phyloP scores from a whole-genome alignment of 2,329 filamentous ascomycete genomes.

The Blastomyces silverae region DNA sequence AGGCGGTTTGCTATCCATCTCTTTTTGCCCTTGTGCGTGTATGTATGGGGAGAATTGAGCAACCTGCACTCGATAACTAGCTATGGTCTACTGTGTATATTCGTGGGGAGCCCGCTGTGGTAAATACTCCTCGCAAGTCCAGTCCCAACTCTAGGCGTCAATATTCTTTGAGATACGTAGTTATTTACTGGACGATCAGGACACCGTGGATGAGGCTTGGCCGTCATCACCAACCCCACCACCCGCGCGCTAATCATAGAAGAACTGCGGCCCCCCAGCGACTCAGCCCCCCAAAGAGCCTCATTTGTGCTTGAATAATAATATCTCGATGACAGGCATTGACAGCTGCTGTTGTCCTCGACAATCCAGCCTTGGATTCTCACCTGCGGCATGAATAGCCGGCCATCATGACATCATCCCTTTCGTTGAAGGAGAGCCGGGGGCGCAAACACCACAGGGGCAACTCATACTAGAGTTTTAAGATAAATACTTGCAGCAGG shows the following conservation, averaged over 20 bases:
- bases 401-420: too few species aligned
- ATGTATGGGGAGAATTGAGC: background rate
- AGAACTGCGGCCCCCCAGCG: background rate
- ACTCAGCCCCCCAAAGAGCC: background rate
- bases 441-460: too few species aligned
- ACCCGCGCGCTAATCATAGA: too few species aligned
- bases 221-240: background rate
- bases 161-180: background rate
- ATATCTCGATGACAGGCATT: too few species aligned
- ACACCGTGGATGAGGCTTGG: background rate
- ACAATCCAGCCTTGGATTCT: too few species aligned
- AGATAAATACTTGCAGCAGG: too few species aligned
- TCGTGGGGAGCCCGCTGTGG: background rate
- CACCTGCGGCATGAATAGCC: too few species aligned
- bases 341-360: too few species aligned
- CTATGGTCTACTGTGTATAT: background rate
- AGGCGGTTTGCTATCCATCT: slow-evolving; percentile 4
- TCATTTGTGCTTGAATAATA: too few species aligned
- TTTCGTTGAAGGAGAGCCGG: too few species aligned
- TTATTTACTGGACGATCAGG: too few species aligned
- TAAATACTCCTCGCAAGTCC: background rate
- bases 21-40: background rate
- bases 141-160: background rate
- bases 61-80: background rate
- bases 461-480: too few species aligned